A percentile compares a stretch with the other conserved stretches of the same genome.
These are phyloP conservation scores for Ceratocystis variospora DNA, from an alignment of 2,329 filamentous ascomycete species.

Conservation along the genomic window DNA sequence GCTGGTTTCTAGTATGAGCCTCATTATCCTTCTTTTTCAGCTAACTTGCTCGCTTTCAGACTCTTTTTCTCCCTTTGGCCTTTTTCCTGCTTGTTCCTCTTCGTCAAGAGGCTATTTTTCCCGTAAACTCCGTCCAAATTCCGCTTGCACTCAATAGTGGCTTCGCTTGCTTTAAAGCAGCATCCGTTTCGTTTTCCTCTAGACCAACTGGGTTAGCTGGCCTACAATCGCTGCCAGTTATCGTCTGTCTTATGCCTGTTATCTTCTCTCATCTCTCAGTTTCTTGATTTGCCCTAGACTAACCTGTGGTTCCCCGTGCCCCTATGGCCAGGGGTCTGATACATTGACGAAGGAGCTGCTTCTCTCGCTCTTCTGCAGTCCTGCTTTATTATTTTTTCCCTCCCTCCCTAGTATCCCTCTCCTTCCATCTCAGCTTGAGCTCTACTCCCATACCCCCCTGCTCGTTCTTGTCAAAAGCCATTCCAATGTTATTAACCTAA, in stretches of 20 bases:
- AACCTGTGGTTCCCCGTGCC: background rate
- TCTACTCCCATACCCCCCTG: too few relatives aligned
- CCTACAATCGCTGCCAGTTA: background rate
- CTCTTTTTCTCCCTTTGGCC: too few relatives aligned
- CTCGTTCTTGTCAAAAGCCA: background rate
- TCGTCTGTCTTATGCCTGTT: background rate
- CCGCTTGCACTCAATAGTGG: background rate
- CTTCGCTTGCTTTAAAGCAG: background rate
- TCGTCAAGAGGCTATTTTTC: background rate
- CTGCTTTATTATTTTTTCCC: background rate
- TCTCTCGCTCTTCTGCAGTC: background rate
- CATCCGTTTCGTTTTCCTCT: background rate
- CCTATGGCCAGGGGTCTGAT: background rate
- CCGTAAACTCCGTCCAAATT: background rate
- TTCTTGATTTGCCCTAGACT: background rate
- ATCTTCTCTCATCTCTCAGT: background rate
- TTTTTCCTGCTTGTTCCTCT: background rate
- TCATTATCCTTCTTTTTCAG: too few relatives aligned
- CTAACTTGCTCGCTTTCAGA: too few relatives aligned
- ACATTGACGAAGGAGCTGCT: background rate
- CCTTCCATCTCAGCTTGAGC: background rate
- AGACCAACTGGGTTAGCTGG: background rate
- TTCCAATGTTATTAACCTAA: background rate
- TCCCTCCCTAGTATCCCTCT: background rate
- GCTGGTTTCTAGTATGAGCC: too few relatives aligned